phyloP scores from a whole-genome alignment of 768 basidiomycete species.

The Serendipita vermifera region DNA sequence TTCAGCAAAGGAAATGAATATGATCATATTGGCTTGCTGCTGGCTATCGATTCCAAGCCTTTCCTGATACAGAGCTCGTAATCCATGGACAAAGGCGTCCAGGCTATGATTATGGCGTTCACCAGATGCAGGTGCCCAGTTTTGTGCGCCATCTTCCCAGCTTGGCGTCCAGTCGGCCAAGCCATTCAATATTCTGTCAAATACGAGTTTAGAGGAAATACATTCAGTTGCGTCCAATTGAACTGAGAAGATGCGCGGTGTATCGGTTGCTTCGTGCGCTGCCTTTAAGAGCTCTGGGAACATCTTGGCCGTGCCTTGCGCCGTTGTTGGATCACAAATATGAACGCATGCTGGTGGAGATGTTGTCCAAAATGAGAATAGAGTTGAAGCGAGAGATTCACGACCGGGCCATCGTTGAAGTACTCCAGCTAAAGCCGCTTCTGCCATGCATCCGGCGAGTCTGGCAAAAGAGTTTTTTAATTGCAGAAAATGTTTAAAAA shows the following conservation, averaged over 20 bases:
- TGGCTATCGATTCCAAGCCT: conserved; percentile 17
- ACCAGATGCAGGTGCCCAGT: conserved; percentile 37
- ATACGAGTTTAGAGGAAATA: conserved; percentile 50
- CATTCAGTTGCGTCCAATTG: conserved; percentile 26
- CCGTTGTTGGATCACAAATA: conserved; percentile 43
- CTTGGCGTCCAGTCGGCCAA: conserved; percentile 41
- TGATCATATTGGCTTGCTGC: conserved; percentile 33
- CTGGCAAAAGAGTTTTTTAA: no score
- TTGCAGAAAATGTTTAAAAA: no score
- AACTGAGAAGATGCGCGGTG: conserved; percentile 8
- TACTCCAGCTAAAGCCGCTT: background rate
- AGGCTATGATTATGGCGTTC: conserved; percentile 47
- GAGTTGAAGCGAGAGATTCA: background rate
- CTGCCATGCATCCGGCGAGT: background rate
- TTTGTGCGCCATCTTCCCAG: conserved; percentile 50
- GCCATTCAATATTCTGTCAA: conserved; percentile 49
- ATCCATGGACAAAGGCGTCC: conserved; percentile 58
- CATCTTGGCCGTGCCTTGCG: conserved; percentile 29
- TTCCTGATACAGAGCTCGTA: conserved; percentile 29
- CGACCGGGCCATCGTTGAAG: background rate
- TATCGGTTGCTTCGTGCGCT: background rate
- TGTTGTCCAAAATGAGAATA: background rate
- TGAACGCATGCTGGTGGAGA: conserved; percentile 52
- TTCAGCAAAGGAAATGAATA: conserved; percentile 58
- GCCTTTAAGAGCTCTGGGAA: background rate